These are phyloP conservation scores for Populus hybrid DNA, from an alignment of 441 rosid species.

Conservation along the genomic window DNA sequence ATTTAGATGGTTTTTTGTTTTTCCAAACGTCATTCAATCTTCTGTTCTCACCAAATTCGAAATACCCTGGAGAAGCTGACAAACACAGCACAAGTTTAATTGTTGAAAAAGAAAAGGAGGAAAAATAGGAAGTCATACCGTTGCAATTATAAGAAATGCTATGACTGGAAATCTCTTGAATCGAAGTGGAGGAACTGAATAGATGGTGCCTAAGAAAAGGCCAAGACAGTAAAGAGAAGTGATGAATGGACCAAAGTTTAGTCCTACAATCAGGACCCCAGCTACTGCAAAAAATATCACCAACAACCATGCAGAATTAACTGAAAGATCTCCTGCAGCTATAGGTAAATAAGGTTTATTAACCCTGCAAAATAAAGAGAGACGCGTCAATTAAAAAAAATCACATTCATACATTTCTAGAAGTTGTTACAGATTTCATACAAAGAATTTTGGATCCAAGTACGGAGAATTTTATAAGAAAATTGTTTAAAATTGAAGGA, in stretches of 20 bases:
- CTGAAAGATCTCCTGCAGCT: conserved; percentile 97
- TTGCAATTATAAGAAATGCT: conserved; percentile 93
- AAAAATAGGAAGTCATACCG: conserved; percentile 39
- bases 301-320: conserved; percentile 84
- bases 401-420: conserved; percentile 6
- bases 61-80: neutral
- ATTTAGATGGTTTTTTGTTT: neutral
- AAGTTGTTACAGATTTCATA: neutral
- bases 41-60: neutral
- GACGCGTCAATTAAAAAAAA: conserved; percentile 5
- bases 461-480: neutral
- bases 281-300: conserved; percentile 73
- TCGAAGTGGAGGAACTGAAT: conserved; percentile 94
- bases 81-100: conserved; percentile 9
- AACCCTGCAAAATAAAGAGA: conserved; percentile 62
- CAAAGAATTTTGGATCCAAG: neutral
- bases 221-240: conserved; percentile 76
- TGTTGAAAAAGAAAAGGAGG: neutral
- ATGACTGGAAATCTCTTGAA: conserved; percentile 90
- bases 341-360: conserved; percentile 97
- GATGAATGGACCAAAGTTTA: conserved; percentile 82
- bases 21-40: conserved; percentile 1
- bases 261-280: conserved; percentile 67
- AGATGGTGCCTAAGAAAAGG: conserved; percentile 87
- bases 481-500: neutral